Conservation (phyloP, 139 green algal species). For the Tetradesmus lagerheimii region DNA sequence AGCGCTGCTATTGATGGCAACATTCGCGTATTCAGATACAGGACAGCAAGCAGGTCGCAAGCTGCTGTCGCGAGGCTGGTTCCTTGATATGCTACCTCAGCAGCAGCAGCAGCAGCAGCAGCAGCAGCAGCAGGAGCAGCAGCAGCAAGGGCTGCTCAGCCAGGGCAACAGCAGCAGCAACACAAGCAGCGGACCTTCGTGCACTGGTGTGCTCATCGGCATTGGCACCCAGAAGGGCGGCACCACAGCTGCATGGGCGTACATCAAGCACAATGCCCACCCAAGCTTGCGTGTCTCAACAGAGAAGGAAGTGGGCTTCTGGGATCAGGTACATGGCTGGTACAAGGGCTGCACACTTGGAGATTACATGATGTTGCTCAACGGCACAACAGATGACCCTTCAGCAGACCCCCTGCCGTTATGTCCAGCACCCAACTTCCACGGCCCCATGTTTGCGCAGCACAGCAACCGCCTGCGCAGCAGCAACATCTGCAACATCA, state of each 20-base stretch:
- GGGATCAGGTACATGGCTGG: slow-evolving; percentile 13
- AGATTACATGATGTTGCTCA: slow-evolving; percentile 14
- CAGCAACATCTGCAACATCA: slow-evolving; percentile 7
- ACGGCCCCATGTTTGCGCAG: neutral
- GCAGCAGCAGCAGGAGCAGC: neutral
- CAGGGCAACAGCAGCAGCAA: neutral
- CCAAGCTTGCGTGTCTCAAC: neutral
- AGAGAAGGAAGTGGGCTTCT: slow-evolving; percentile 28
- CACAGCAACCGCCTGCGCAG: slow-evolving; percentile 22
- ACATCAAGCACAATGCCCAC: slow-evolving; percentile 5
- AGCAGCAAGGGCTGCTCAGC: slow-evolving; percentile 1
- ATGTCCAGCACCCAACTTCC: neutral
- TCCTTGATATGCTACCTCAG: neutral
- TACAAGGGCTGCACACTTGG: slow-evolving; percentile 27
- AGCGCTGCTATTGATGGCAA: neutral
- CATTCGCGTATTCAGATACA: neutral
- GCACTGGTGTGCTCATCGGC: slow-evolving; percentile 9
- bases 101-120: too few species aligned
- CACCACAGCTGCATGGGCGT: slow-evolving; percentile 36
- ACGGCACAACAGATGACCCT: neutral
- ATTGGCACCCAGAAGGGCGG: slow-evolving; percentile 39
- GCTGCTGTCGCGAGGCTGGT: neutral
- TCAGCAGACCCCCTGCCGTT: neutral
- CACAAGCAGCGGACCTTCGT: neutral
- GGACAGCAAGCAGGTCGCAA: neutral